These are phyloP conservation scores for Candida koratica DNA, from an alignment of 805 yeast species.

Conservation along the genomic window DNA sequence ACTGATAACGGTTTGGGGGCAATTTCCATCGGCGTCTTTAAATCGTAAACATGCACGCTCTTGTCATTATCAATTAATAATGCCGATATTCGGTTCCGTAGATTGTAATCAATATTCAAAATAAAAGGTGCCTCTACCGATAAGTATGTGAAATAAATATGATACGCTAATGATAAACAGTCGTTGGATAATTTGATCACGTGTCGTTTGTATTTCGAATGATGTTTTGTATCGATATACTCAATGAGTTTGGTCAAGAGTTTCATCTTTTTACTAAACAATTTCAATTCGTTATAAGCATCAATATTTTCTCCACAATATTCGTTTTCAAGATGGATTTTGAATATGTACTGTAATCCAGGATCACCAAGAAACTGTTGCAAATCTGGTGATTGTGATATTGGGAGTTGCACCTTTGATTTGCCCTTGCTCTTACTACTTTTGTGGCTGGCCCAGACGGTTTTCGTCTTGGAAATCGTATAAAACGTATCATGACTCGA, in stretches of 20 bases:
- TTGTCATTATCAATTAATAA: conserved; percentile 14
- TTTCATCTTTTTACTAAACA: conserved; percentile 46
- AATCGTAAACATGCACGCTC: neutral
- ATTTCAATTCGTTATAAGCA: conserved; percentile 58
- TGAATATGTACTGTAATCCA: conserved; percentile 65
- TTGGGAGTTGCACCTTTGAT: neutral
- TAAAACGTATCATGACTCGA: conserved; percentile 7
- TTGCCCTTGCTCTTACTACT: neutral
- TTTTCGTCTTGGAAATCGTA: neutral
- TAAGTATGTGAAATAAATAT: conserved; percentile 62
- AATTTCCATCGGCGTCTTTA: conserved; percentile 13
- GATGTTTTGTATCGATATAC: conserved; percentile 6
- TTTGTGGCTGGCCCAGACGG: too few relatives aligned
- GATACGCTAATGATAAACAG: conserved; percentile 58
- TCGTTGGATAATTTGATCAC: conserved; percentile 39
- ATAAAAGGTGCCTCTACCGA: conserved; percentile 64
- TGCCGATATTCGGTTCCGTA: conserved; percentile 42
- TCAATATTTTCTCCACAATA: conserved; percentile 75
- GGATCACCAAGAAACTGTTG: conserved; percentile 59
- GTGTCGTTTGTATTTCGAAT: conserved; percentile 3
- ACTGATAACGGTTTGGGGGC: neutral
- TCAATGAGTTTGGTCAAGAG: conserved; percentile 11
- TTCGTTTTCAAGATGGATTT: conserved; percentile 58
- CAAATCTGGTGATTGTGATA: neutral
- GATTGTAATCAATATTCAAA: conserved; percentile 59